Conservation (phyloP, 129 eudicot species). For the Logfia minima region DNA sequence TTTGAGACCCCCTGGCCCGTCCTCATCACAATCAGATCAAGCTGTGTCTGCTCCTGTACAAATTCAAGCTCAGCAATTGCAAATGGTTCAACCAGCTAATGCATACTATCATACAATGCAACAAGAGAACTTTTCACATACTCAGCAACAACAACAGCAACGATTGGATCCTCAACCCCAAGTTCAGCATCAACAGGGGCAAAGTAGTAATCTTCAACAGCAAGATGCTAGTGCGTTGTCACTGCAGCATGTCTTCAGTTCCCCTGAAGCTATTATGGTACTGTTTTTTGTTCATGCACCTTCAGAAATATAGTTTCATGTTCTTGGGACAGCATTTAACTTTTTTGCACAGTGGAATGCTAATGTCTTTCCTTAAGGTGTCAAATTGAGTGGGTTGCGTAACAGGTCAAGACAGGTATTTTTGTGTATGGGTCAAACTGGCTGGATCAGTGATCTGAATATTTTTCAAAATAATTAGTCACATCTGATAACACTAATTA, state of each 20-base stretch:
- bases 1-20: slow-evolving; percentile 66
- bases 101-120: slow-evolving; percentile 58
- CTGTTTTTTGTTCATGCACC: neutral
- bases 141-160: slow-evolving; percentile 46
- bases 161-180: slow-evolving; percentile 49
- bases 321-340: neutral
- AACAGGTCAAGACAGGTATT: neutral
- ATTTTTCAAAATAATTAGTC: neutral
- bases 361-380: neutral
- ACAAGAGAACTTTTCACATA: slow-evolving; percentile 55
- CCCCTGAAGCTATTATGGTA: slow-evolving; percentile 94
- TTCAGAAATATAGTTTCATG: neutral
- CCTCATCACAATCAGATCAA: slow-evolving; percentile 68
- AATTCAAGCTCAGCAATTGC: slow-evolving; percentile 55
- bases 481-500: neutral
- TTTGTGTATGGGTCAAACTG: neutral
- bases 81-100: slow-evolving; percentile 55
- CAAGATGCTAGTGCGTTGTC: slow-evolving; percentile 64
- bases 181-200: slow-evolving; percentile 46
- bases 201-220: slow-evolving; percentile 49
- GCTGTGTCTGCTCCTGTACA: slow-evolving; percentile 49
- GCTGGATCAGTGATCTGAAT: neutral
- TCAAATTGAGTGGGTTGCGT: neutral
- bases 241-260: slow-evolving; percentile 70
- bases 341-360: neutral